Conservation (phyloP, 2,329 filamentous ascomycete species). For the Verticillium nubilum region DNA sequence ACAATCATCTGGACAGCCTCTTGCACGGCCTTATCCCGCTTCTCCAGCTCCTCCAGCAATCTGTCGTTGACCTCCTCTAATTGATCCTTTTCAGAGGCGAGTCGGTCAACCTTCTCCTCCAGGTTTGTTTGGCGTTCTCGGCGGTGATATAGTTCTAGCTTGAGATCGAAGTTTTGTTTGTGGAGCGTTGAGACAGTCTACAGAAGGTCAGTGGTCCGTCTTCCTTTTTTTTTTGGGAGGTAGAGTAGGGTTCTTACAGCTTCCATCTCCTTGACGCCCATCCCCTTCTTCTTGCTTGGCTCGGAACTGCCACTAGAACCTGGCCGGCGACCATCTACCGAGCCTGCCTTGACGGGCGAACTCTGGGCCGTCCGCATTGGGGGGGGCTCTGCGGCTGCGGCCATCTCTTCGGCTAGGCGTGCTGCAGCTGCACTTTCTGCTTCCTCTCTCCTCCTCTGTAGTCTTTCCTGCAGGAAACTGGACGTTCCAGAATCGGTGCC, state of each 20-base stretch:
- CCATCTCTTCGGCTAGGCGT: constrained; percentile 30
- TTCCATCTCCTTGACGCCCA: constrained; percentile 65
- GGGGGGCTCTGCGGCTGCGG: constrained; percentile 29
- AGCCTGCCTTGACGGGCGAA: constrained; percentile 32
- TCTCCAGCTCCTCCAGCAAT: constrained; percentile 56
- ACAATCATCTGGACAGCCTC: constrained; percentile 68
- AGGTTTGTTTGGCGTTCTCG: constrained; percentile 57
- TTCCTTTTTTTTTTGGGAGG: not conserved
- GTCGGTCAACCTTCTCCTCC: constrained; percentile 49
- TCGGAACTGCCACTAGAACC: constrained; percentile 35
- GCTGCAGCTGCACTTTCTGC: constrained; percentile 34
- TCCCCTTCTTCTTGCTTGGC: constrained; percentile 40
- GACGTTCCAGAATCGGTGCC: constrained; percentile 31
- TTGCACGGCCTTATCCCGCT: constrained; percentile 64
- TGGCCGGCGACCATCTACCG: constrained; percentile 30
- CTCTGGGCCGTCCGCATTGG: constrained; percentile 23
- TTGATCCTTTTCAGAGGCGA: constrained; percentile 50
- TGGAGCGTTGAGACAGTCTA: constrained; percentile 62
- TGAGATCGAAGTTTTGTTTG: constrained; percentile 74
- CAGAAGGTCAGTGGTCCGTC: constrained; percentile 2
- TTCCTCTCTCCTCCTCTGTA: constrained; percentile 45
- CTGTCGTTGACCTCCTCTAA: constrained; percentile 53
- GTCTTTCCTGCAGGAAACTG: constrained; percentile 47
- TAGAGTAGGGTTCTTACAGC: constrained; percentile 36
- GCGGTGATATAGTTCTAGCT: constrained; percentile 66